phyloP scores from a whole-genome alignment of 768 basidiomycete species.

The Suillus brevipes region DNA sequence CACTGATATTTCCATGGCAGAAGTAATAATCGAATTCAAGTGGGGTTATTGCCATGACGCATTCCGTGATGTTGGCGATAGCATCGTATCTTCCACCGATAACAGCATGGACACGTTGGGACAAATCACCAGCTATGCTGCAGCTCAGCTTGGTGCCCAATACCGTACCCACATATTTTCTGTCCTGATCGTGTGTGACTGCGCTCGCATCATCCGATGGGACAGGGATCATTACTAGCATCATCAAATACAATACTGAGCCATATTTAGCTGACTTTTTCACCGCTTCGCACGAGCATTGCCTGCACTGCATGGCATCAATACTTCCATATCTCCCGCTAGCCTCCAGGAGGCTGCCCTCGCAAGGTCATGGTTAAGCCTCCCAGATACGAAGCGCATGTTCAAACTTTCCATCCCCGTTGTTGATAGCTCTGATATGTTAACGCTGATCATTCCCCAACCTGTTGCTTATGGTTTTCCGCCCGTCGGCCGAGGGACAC shows the following conservation, averaged over 20 bases:
- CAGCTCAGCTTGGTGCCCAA: constrained; percentile 19
- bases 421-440: background rate
- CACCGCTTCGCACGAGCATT: background rate
- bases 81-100: background rate
- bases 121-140: constrained; percentile 17
- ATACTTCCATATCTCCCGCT: background rate
- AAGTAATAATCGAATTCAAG: constrained; percentile 16
- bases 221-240: constrained; percentile 15
- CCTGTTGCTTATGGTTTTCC: no score
- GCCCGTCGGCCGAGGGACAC: no score
- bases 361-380: constrained; percentile 4
- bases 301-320: background rate
- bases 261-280: constrained; percentile 1
- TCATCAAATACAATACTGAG: background rate
- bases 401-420: background rate
- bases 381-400: background rate
- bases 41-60: background rate
- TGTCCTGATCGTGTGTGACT: constrained; percentile 13
- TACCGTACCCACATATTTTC: constrained; percentile 19
- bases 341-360: background rate
- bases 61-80: background rate
- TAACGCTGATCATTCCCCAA: no score
- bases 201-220: constrained; percentile 17
- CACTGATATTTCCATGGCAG: background rate
- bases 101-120: constrained; percentile 16